A percentile compares a stretch with the other conserved stretches of the same genome.
Conservation (phyloP, 805 yeast genomes). For the Lachancea quebecensis region DNA sequence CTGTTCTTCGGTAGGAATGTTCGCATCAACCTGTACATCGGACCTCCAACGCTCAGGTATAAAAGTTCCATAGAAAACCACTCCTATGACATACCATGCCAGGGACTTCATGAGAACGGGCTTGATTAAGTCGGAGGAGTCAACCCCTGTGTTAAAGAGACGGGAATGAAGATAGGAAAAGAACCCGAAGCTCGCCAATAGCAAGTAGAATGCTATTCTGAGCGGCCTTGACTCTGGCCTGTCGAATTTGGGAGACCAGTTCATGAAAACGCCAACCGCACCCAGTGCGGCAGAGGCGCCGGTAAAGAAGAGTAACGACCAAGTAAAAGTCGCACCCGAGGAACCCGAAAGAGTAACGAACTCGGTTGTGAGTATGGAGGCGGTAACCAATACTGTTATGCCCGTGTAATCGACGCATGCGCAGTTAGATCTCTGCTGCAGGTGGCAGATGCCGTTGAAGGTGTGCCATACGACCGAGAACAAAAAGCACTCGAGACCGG, state of each 20-base stretch:
- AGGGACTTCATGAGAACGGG: constrained; percentile 66
- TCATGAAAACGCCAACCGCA: constrained; percentile 61
- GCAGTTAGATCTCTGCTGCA: constrained; percentile 57
- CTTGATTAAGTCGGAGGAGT: constrained; percentile 47
- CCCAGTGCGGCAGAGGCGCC: constrained; percentile 62
- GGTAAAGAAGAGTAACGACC: constrained; percentile 39
- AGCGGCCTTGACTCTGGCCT: constrained; percentile 75
- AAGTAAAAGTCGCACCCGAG: constrained; percentile 30
- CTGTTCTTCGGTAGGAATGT: constrained; percentile 33
- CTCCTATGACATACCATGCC: constrained; percentile 73
- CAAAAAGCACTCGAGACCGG: constrained; percentile 68
- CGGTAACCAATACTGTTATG: constrained; percentile 81
- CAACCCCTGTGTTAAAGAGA: constrained; percentile 46
- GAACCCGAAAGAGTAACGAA: constrained; percentile 57
- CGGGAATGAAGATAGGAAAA: constrained; percentile 51
- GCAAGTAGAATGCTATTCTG: constrained; percentile 72
- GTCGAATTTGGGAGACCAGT: constrained; percentile 92
- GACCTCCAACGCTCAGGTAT: constrained; percentile 85
- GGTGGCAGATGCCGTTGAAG: constrained; percentile 66
- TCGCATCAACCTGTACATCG: constrained; percentile 52
- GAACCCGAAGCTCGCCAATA: constrained; percentile 70
- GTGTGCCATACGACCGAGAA: constrained; percentile 91
- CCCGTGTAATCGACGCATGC: constrained; percentile 97
- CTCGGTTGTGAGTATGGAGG: constrained; percentile 81
- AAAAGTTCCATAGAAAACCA: constrained; percentile 76